Percentiles rank a stretch among this genome's conserved stretches.
Evolutionary conservation across 306 rosid species (phyloP).

Genomic region (Quercus suber): DNA sequence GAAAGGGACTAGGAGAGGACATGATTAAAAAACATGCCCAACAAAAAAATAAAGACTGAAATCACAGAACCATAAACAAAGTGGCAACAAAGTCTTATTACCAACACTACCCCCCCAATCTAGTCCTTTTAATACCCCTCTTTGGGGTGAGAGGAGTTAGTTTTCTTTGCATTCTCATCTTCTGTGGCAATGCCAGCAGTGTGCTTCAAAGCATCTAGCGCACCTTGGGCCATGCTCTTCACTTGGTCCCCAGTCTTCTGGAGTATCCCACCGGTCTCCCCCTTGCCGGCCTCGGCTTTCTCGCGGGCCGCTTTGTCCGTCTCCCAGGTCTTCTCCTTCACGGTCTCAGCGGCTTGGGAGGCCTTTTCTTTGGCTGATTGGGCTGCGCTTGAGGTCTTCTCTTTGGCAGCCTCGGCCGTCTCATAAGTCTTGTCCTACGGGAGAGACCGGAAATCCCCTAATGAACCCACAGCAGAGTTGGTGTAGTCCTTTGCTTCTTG

Average conservation of each 20-base stretch:
- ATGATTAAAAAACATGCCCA: background rate
- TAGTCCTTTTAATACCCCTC: background rate
- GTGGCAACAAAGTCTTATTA: background rate
- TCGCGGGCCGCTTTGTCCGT: conserved; percentile 31
- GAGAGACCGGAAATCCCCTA: no score
- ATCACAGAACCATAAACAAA: background rate
- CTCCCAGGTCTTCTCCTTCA: conserved; percentile 21
- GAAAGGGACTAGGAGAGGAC: background rate
- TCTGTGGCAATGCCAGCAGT: conserved; percentile 55
- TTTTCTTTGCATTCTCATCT: background rate
- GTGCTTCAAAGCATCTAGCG: conserved; percentile 46
- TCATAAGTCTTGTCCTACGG: conserved; percentile 20
- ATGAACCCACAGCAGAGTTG: no score
- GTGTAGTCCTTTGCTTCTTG: conserved; percentile 19
- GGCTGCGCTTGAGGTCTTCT: conserved; percentile 13
- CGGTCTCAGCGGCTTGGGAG: background rate
- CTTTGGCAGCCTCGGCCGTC: conserved; percentile 28
- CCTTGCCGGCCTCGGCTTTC: conserved; percentile 32
- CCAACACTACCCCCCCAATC: background rate
- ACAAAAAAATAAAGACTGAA: background rate
- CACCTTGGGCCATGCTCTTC: conserved; percentile 49
- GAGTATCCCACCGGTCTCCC: conserved; percentile 33
- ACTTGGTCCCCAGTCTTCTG: conserved; percentile 61
- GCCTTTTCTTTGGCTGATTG: conserved; percentile 22
- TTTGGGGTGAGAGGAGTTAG: background rate